phyloP scores from a whole-genome alignment of 495 filamentous ascomycete species.

The Cryomyces minteri region DNA sequence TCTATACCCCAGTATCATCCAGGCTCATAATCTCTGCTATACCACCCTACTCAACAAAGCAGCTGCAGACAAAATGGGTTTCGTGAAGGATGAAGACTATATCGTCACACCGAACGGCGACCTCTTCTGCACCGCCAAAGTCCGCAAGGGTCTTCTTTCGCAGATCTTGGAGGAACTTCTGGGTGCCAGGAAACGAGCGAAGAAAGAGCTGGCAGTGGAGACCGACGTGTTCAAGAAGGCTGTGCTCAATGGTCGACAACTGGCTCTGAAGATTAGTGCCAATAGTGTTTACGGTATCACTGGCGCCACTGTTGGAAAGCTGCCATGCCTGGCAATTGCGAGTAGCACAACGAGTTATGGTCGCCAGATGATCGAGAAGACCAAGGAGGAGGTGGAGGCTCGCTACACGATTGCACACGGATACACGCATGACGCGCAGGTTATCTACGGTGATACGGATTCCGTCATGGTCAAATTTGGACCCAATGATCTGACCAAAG shows the following conservation, averaged over 20 bases:
- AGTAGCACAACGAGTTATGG: slow-evolving; percentile 93
- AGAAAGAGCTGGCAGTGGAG: slow-evolving; percentile 75
- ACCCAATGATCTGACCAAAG: slow-evolving; percentile 57
- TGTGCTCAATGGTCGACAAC: slow-evolving; percentile 89
- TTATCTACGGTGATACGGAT: slow-evolving; percentile 98
- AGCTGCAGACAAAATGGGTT: slow-evolving; percentile 48
- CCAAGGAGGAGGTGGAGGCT: slow-evolving; percentile 78
- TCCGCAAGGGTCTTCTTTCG: slow-evolving; percentile 80
- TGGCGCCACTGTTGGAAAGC: slow-evolving; percentile 85
- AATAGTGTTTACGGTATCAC: slow-evolving; percentile 98
- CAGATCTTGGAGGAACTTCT: slow-evolving; percentile 93
- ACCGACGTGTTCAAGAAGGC: slow-evolving; percentile 96
- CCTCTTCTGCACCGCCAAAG: slow-evolving; percentile 73
- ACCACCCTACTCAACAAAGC: slow-evolving; percentile 77
- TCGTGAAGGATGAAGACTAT: slow-evolving; percentile 83
- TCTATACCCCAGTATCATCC: slow-evolving; percentile 96
- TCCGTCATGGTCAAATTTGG: slow-evolving; percentile 99
- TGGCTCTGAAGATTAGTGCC: slow-evolving; percentile 90
- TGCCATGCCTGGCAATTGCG: slow-evolving; percentile 88
- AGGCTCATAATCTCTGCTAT: slow-evolving; percentile 97
- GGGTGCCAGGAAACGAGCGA: slow-evolving; percentile 76
- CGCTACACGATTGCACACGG: slow-evolving; percentile 85
- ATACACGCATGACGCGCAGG: slow-evolving; percentile 80
- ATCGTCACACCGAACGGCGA: slow-evolving; percentile 90
- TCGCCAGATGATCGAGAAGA: slow-evolving; percentile 96